Conservation (phyloP, 1,284 basidiomycete species). For the Fistulinella staudtii region DNA sequence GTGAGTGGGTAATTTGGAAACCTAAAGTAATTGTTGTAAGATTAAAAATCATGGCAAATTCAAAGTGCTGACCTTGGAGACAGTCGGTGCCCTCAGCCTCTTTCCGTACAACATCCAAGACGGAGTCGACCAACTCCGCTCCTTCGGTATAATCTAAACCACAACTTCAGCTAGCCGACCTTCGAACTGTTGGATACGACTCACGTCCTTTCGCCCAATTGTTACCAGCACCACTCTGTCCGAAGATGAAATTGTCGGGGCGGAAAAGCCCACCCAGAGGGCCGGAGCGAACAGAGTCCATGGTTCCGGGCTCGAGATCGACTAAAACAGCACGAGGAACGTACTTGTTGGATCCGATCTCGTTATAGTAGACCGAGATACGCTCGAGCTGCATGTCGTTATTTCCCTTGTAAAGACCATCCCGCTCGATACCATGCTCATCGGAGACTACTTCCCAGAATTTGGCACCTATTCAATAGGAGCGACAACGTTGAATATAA, state of each 20-base stretch:
- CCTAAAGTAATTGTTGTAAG: slow-evolving; percentile 39
- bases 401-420: slow-evolving; percentile 91
- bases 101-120: slow-evolving; percentile 85
- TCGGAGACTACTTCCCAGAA: slow-evolving; percentile 99
- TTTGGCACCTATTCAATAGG: slow-evolving; percentile 71
- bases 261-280: slow-evolving; percentile 86
- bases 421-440: slow-evolving; percentile 93
- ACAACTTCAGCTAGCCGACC: neutral
- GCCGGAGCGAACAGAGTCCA: slow-evolving; percentile 90
- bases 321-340: slow-evolving; percentile 94
- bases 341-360: slow-evolving; percentile 89
- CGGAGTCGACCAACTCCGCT: slow-evolving; percentile 93
- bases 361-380: slow-evolving; percentile 95
- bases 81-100: slow-evolving; percentile 91
- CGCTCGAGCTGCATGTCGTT: slow-evolving; percentile 97
- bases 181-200: slow-evolving; percentile 20
- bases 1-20: slow-evolving; percentile 95
- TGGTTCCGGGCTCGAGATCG: slow-evolving; percentile 95
- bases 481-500: slow-evolving; percentile 10
- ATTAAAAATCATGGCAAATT: neutral
- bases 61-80: slow-evolving; percentile 67
- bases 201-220: slow-evolving; percentile 94
- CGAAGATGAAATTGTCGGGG: slow-evolving; percentile 93
- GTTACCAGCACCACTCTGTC: slow-evolving; percentile 90
- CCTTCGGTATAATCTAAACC: slow-evolving; percentile 86